Evolutionary conservation across 495 filamentous ascomycete species (phyloP).

Genomic region (Penicillium macrosclerotiorum): DNA sequence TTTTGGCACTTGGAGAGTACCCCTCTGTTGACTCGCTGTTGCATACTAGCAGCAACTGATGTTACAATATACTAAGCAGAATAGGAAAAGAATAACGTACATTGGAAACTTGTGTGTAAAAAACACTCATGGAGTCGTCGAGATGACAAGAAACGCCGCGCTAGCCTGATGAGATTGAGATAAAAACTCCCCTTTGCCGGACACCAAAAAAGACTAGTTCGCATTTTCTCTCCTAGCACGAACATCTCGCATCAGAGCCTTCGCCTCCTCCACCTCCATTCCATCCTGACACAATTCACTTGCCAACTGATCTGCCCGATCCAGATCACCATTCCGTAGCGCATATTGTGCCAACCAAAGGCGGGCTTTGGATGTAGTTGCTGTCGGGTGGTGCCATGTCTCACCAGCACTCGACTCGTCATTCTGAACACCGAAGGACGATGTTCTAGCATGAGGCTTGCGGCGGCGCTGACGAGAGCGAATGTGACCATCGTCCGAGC

Average conservation of each 20-base stretch:
- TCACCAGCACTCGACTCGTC: constrained; percentile 46
- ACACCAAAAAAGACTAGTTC: constrained; percentile 12
- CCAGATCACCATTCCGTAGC: constrained; percentile 69
- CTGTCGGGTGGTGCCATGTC: constrained; percentile 59
- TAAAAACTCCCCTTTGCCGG: background rate
- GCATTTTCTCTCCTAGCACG: constrained; percentile 70
- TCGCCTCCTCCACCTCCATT: constrained; percentile 95
- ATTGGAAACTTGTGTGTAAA: no score
- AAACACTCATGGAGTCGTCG: no score
- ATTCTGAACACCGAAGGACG: constrained; percentile 47
- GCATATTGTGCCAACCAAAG: constrained; percentile 91
- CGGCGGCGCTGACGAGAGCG: constrained; percentile 19
- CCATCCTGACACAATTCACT: constrained; percentile 94
- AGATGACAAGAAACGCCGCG: no score
- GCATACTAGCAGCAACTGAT: background rate
- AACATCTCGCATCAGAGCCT: constrained; percentile 88
- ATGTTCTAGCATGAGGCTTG: constrained; percentile 19
- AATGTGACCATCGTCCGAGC: constrained; percentile 25
- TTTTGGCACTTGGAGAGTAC: constrained; percentile 27
- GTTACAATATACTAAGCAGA: background rate
- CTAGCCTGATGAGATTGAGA: constrained; percentile 20
- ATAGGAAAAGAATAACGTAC: background rate
- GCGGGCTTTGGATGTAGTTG: constrained; percentile 83
- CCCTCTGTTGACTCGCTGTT: constrained; percentile 13
- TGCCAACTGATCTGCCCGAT: constrained; percentile 74